These are phyloP conservation scores for Xerocomus amazonicus DNA, from an alignment of 1,284 basidiomycete species.

Conservation along the genomic window DNA sequence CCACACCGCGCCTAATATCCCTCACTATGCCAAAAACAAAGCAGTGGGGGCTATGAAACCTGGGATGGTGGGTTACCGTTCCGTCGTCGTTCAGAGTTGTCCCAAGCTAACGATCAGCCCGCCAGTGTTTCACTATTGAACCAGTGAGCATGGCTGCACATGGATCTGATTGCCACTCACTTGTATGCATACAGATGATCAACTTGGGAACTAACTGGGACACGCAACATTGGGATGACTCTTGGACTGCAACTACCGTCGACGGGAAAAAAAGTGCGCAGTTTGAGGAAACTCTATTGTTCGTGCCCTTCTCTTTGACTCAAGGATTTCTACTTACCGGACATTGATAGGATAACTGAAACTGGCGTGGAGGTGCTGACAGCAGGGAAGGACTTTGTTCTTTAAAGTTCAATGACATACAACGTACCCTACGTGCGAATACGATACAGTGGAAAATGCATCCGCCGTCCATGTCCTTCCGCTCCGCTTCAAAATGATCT, in stretches of 20 bases:
- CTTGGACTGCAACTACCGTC: slow-evolving; percentile 91
- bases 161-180: background rate
- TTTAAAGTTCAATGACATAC: slow-evolving; percentile 26
- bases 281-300: slow-evolving; percentile 93
- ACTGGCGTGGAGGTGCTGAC: slow-evolving; percentile 89
- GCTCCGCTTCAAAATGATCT: too few species aligned
- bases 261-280: slow-evolving; percentile 91
- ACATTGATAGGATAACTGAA: slow-evolving; percentile 75
- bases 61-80: slow-evolving; percentile 60
- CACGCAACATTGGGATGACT: slow-evolving; percentile 80
- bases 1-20: slow-evolving; percentile 70
- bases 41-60: slow-evolving; percentile 79
- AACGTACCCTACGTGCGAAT: slow-evolving; percentile 23
- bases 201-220: slow-evolving; percentile 77
- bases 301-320: slow-evolving; percentile 32
- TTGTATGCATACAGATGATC: slow-evolving; percentile 67
- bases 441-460: slow-evolving; percentile 8
- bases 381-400: slow-evolving; percentile 45
- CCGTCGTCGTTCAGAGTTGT: background rate
- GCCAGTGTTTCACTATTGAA: slow-evolving; percentile 72
- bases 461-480: slow-evolving; percentile 5
- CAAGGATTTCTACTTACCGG: slow-evolving; percentile 11
- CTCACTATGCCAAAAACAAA: slow-evolving; percentile 88
- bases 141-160: slow-evolving; percentile 48
- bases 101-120: slow-evolving; percentile 5